phyloP scores from a whole-genome alignment of 31 red algal genomes.

The Asparagopsis taxiformis region DNA sequence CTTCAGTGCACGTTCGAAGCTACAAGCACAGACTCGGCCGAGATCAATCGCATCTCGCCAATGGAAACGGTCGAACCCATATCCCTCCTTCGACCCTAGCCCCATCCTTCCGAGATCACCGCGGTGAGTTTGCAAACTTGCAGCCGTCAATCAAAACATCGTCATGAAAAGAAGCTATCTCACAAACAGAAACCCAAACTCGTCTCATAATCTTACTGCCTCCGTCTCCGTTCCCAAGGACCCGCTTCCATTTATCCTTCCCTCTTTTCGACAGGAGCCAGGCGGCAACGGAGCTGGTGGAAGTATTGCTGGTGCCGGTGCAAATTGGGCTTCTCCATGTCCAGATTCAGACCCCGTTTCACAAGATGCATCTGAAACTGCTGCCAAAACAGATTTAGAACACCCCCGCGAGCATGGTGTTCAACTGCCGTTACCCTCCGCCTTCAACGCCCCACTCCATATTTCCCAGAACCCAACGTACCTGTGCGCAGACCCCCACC shows the following conservation, averaged over 20 bases:
- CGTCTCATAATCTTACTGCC: slow-evolving; percentile 11
- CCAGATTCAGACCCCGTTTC: slow-evolving; percentile 3
- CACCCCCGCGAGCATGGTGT: slow-evolving; percentile 11
- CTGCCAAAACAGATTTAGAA: background rate
- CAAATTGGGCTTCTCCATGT: slow-evolving; percentile 73
- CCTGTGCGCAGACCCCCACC: background rate
- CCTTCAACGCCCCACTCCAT: background rate
- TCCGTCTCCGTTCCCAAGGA: slow-evolving; percentile 36
- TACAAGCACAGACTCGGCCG: too few species aligned
- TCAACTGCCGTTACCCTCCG: background rate
- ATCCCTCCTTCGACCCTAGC: too few species aligned
- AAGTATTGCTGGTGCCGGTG: slow-evolving; percentile 72
- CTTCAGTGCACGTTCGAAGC: too few species aligned
- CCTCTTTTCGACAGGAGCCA: slow-evolving; percentile 55
- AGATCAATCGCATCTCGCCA: too few species aligned
- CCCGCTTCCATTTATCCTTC: slow-evolving; percentile 64
- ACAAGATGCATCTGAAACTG: background rate
- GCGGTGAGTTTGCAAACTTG: too few species aligned
- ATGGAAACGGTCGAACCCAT: too few species aligned
- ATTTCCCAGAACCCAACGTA: slow-evolving; percentile 2
- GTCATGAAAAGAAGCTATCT: background rate
- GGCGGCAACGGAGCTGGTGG: slow-evolving; percentile 58
- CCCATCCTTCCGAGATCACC: too few species aligned
- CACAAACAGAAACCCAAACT: background rate
- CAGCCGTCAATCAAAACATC: too few species aligned